Evolutionary conservation across 2,329 filamentous ascomycete species (phyloP), one percentile per base, ranked within the genome.

Genomic region (Trichoderma polysporum): DNA sequence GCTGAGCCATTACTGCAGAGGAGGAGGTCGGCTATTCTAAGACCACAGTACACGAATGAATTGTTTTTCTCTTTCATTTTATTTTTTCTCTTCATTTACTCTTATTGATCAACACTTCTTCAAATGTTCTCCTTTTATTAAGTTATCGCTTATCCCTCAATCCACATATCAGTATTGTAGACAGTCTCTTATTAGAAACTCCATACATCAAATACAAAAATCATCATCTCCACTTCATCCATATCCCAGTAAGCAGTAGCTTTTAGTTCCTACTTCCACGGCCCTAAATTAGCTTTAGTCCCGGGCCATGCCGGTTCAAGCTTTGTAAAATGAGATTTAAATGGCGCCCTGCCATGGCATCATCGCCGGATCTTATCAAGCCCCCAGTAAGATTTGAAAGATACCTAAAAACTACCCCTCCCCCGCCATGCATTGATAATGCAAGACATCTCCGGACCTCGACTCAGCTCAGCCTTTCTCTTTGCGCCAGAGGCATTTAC

Each of bases 381-480:
- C n/a, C n/a, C n/a, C n/a, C n/a, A n/a, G n/a, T n/a, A n/a, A n/a
- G n/a, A n/a, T n/a, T n/a, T n/a, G n/a, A n/a, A n/a, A n/a, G n/a
- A n/a, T n/a, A n/a, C n/a, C n/a, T n/a, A n/a, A 45, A 19, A 37
- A 9, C 47, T 39, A 64, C 63, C 63, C 63, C 63, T 50, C 61
- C 35, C 45, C 50, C 61, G 6, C n/a, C 10, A 22, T 35, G 45
- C 12, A 37, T 47, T 37, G 31, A n/a, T n/a, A 22, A 60, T 39
- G 29, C n/a, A n/a, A n/a, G n/a, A n/a, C n/a, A 17, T 8, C 15
- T 39, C 8, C 7, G 12, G n/a, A 56, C 22, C 58, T 25, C 31
- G n/a, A 61, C 41, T 31, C n/a, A n/a, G n/a, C n/a, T n/a, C n/a
- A n/a, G n/a, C 22, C 9, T 17, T n/a, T 27, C 13, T 10, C 17